phyloP scores from a whole-genome alignment of 176 grass and related monocot species.

The Canna indica region DNA sequence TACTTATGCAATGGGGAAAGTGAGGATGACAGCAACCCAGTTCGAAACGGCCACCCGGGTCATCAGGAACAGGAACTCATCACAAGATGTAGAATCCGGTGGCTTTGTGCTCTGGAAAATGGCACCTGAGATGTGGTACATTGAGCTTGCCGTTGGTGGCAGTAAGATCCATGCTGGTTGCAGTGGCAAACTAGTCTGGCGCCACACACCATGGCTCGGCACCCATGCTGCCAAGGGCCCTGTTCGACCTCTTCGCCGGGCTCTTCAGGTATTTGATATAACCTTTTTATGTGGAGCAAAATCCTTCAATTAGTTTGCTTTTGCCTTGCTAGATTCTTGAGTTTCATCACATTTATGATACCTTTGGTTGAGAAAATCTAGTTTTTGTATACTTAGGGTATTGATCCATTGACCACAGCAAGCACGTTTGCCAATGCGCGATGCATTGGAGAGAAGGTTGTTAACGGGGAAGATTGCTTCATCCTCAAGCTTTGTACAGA shows the following conservation, averaged over 20 bases:
- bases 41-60: constrained; percentile 9
- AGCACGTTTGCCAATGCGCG: constrained; percentile 6
- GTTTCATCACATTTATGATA: not conserved
- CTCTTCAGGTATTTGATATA: not conserved
- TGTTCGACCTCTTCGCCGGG: constrained; percentile 1
- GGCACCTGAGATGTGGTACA: constrained; percentile 17
- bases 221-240: constrained; percentile 13
- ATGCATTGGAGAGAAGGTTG: constrained; percentile 12
- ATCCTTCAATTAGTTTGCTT: not conserved
- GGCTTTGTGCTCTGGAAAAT: constrained; percentile 14
- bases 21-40: constrained; percentile 3
- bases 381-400: not conserved
- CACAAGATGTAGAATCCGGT: constrained; percentile 4
- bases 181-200: constrained; percentile 5
- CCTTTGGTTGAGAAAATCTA: not conserved
- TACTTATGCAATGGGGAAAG: constrained; percentile 3
- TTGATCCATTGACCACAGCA: constrained; percentile 11
- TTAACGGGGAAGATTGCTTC: constrained; percentile 13
- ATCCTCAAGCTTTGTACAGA: constrained; percentile 19
- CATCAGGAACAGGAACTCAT: not conserved
- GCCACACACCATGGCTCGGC: constrained; percentile 13
- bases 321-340: not conserved
- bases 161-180: constrained; percentile 14
- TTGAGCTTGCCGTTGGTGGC: constrained; percentile 6
- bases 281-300: no score